Base-by-base conservation (phyloP, 2,329 filamentous ascomycete species). In the Coniella lustricola region DNA sequence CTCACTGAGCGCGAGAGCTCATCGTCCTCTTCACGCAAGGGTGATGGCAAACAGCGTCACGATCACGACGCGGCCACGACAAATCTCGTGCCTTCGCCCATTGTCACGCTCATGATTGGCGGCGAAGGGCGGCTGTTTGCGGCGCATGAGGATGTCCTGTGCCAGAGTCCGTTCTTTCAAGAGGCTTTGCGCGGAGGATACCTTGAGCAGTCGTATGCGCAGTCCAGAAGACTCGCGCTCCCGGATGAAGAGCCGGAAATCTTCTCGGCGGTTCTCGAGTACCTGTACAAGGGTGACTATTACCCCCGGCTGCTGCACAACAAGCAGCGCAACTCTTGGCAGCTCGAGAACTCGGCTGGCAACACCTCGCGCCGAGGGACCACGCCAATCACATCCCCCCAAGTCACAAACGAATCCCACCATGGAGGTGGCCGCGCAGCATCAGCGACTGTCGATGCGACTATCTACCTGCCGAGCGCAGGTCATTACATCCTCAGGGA, bases 281-380 rank as follows among this genome's bases (percentile, higher is more conserved):
- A 90, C 68, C 82, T 96, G 58, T 96, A 96, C 84, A 95, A 94
- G 75, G 89, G 87, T 58, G 90, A 95, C 77, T 95, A 95, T 73
- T 93, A 87, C 68, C 90, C 90, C 49, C 87, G 89, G 67, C 77
- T 96, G 72, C 64, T 95, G 59, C 87, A 89, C 68, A 87, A 87
- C 79, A 89, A 87, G 77, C 83, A 84, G 67, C 85, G 82, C 64
- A 84, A 87, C 74, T 85, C 84, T 72, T 95, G 87, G 87, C 82
- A 88, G 66, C 87, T 95, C 71, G 89, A 95, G 78, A 85, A 87
- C 67, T 63, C 72, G 39, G 33, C 31, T 20, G 38, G 38, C 22
- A n/a, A 21, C 38, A 31, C 38, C 21, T 41, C 21, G 20, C 65
- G 62, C 58, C 59, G 51, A 21, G 62, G 62, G 52, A 60, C 59